Base-by-base conservation (phyloP, 371 early-diverging fungal species). In the Rhizopus stolonifer region DNA sequence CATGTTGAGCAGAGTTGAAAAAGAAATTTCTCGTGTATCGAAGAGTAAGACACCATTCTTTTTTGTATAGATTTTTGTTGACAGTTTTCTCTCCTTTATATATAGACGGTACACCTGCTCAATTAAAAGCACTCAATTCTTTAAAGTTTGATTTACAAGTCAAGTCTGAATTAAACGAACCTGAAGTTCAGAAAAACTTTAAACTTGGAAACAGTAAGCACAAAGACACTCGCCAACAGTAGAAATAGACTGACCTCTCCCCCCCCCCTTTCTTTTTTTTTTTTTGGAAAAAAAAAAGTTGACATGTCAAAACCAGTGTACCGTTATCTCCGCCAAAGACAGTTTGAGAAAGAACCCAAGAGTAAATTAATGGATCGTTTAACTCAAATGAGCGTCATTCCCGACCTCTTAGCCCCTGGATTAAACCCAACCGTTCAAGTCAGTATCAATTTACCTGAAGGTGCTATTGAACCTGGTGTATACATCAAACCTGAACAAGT, bases 351-450 rank as follows among this genome's bases (percentile, higher is more conserved):
- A 18, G 75, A 77, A 60, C 84, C 82, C 25, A 75, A 82, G 31
- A 74, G 73, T 46, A 67, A 82, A 42, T 66, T 90, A 65, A 70
- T 84, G 80, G 85, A 90, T 68, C 83, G 90, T 48, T 51, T 87
- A 45, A 76, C 83, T 21, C 90, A 89, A 67, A 91, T 91, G 92
- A 84, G 69, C 56, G 87, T 91, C 43, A 71, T 88, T 36, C 92
- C 92, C 4, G 92, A 91, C 65, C 46, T 90, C 34, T 64, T 91
- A 36, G 79, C 82, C 18, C 70, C 80, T 25, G 79, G 66, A 36
- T 60, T 75, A 21, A 49, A 65, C 3, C 83, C 84, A 13, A 62
- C 70, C 1, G 69, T 81, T 21, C 67, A 84, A 33, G 69, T 86
- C 31, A 63, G 69, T 39, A 46, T 86, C 44, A 61, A 70, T n/a